phyloP scores from a whole-genome alignment of 495 filamentous ascomycete species.

The Aspergillus coremiiformis region DNA sequence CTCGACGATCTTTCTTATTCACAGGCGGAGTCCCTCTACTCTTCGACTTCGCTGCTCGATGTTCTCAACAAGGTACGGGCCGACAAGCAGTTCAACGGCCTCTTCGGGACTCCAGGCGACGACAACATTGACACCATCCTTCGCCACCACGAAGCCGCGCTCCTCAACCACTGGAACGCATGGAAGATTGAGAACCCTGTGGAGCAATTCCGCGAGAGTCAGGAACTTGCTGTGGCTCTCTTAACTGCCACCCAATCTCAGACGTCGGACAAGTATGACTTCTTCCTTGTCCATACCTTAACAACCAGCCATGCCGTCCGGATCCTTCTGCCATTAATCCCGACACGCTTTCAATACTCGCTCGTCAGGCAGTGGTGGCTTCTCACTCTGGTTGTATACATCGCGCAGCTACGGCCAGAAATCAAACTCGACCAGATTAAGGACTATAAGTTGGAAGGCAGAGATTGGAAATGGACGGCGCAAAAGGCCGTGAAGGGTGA shows the following conservation, averaged over 20 bases:
- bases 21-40: slow-evolving; percentile 39
- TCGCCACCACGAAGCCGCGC: slow-evolving; percentile 54
- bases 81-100: slow-evolving; percentile 45
- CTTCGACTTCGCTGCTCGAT: slow-evolving; percentile 51
- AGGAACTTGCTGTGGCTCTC: slow-evolving; percentile 65
- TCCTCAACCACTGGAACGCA: slow-evolving; percentile 83
- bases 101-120: slow-evolving; percentile 51
- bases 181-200: slow-evolving; percentile 61
- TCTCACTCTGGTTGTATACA: slow-evolving; percentile 67
- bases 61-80: slow-evolving; percentile 52
- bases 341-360: slow-evolving; percentile 59
- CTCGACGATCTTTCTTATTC: slow-evolving; percentile 64
- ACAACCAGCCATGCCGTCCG: slow-evolving; percentile 83
- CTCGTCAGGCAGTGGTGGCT: slow-evolving; percentile 87
- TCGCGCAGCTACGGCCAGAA: slow-evolving; percentile 62
- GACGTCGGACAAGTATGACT: slow-evolving; percentile 54
- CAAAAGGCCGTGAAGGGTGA: slow-evolving; percentile 57
- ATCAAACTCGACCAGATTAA: slow-evolving; percentile 58
- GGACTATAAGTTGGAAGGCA: slow-evolving; percentile 51
- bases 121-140: slow-evolving; percentile 63
- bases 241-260: slow-evolving; percentile 53
- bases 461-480: slow-evolving; percentile 70
- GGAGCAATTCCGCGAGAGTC: slow-evolving; percentile 68
- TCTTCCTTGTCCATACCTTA: slow-evolving; percentile 74
- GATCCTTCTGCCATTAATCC: slow-evolving; percentile 72